Evolutionary conservation across 371 early-diverging fungal species (phyloP).

Genomic region (Lichtheimia ornata): DNA sequence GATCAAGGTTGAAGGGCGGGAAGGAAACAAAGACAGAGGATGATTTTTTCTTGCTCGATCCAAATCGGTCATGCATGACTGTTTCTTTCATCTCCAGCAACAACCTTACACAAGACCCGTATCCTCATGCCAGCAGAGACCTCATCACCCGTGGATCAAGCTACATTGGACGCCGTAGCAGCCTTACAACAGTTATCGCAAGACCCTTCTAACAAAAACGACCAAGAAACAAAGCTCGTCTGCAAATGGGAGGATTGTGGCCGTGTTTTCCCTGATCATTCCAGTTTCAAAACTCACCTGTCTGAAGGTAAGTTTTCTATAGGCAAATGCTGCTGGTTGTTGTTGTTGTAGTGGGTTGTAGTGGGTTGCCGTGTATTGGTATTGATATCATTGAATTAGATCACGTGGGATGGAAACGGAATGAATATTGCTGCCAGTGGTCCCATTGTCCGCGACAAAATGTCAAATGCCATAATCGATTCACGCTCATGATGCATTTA

Average conservation of each 20-base stretch:
- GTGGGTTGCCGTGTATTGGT: background rate
- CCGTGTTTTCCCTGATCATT: constrained; percentile 34
- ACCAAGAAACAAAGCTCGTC: background rate
- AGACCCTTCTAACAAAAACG: background rate
- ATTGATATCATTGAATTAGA: constrained; percentile 20
- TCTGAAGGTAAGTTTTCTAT: constrained; percentile 38
- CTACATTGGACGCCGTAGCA: too few relatives aligned
- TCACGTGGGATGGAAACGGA: constrained; percentile 66
- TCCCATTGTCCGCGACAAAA: constrained; percentile 56
- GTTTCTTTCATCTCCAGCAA: too few relatives aligned
- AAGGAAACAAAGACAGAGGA: too few relatives aligned
- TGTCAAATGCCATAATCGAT: constrained; percentile 59
- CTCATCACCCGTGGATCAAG: too few relatives aligned
- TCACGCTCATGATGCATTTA: constrained; percentile 67
- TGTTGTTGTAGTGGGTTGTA: background rate
- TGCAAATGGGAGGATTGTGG: constrained; percentile 50
- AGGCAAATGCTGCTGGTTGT: too few relatives aligned
- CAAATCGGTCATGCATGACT: too few relatives aligned
- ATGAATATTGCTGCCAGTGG: constrained; percentile 65
- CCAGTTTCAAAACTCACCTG: constrained; percentile 51
- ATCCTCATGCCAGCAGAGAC: too few relatives aligned
- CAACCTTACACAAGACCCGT: too few relatives aligned
- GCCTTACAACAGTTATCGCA: too few relatives aligned
- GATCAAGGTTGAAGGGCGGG: too few relatives aligned
- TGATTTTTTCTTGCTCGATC: too few relatives aligned